Evolutionary conservation across 371 early-diverging fungal genomes (phyloP).

Genomic region (Mitosporidium daphniae): DNA sequence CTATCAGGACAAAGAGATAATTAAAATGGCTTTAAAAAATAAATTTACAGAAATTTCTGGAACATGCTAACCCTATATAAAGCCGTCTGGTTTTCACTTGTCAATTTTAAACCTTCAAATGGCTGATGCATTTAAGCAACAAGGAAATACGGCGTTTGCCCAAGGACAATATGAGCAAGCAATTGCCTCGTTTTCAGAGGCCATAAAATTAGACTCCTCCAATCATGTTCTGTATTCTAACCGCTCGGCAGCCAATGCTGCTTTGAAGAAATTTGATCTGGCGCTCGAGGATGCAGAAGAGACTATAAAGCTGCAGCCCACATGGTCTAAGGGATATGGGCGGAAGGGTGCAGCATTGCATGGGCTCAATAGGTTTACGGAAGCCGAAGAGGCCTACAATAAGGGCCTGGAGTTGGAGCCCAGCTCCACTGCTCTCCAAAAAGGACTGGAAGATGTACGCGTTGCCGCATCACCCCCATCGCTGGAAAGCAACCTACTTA

Average conservation of each 20-base stretch:
- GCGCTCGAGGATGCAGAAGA: conserved; percentile 42
- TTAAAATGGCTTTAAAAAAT: no score
- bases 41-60: no score
- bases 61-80: no score
- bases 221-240: conserved; percentile 63
- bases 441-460: conserved; percentile 26
- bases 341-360: conserved; percentile 41
- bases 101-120: no score
- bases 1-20: no score
- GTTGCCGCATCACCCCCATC: no score
- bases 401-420: conserved; percentile 61
- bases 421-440: conserved; percentile 22
- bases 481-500: no score
- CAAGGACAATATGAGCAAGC: conserved; percentile 36
- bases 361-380: conserved; percentile 19
- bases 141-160: conserved; percentile 41
- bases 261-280: conserved; percentile 20
- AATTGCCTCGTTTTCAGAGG: conserved; percentile 18
- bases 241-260: conserved; percentile 33
- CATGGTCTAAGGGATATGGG: conserved; percentile 51
- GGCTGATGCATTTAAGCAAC: conserved; percentile 27
- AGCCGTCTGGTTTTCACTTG: no score
- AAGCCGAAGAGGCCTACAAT: conserved; percentile 53
- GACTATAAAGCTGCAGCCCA: conserved; percentile 25
- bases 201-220: conserved; percentile 26